Evolutionary conservation across 2,329 filamentous ascomycete species (phyloP).

Genomic region (Aspergillus sojae): DNA sequence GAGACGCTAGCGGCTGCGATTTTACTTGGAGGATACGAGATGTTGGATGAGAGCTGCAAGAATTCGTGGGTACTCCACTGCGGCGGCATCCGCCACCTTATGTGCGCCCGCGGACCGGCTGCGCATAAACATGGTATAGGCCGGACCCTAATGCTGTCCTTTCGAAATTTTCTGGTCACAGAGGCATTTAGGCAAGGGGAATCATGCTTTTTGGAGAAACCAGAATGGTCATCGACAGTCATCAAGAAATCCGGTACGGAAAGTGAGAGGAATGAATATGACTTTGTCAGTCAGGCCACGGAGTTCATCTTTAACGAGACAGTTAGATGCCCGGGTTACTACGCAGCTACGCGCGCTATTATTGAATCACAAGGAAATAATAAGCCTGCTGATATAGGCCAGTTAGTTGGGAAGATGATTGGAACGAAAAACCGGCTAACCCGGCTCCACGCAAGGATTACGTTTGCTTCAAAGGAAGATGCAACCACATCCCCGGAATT

Average conservation of each 20-base stretch:
- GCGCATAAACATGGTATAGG: constrained; percentile 17
- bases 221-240: constrained; percentile 10
- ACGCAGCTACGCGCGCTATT: background rate
- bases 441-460: background rate
- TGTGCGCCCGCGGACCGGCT: constrained; percentile 12
- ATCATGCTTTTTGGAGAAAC: constrained; percentile 13
- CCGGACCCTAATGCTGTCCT: constrained; percentile 14
- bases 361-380: background rate
- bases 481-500: too few species aligned
- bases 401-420: background rate
- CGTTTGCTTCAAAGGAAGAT: background rate
- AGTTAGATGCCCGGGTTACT: background rate
- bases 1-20: constrained; percentile 15
- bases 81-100: constrained; percentile 13
- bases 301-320: background rate
- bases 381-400: background rate
- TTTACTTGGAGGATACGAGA: constrained; percentile 16
- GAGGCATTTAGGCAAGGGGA: constrained; percentile 9
- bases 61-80: constrained; percentile 14
- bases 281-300: background rate
- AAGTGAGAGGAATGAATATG: background rate
- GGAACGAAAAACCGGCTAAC: background rate
- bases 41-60: constrained; percentile 12
- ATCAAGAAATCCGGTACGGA: background rate
- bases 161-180: constrained; percentile 11